Evolutionary conservation across 805 yeast species (phyloP).

Genomic region (Yamadazyma sp.): DNA sequence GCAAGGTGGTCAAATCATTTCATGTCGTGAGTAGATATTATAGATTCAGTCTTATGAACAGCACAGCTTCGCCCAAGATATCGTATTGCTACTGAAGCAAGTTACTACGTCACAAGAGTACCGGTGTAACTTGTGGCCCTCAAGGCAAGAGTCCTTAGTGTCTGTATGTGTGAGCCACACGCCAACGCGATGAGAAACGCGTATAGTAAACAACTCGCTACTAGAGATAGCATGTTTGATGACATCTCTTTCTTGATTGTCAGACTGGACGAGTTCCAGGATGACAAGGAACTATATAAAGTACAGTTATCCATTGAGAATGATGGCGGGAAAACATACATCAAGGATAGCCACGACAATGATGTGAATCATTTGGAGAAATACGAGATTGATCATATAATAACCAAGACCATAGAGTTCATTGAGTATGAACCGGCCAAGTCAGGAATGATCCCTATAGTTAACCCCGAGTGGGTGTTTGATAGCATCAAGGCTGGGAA

Average conservation of each 20-base stretch:
- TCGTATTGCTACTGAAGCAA: too few relatives aligned
- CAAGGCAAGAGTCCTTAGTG: too few relatives aligned
- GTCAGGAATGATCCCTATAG: conserved; percentile 62
- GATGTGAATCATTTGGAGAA: conserved; percentile 11
- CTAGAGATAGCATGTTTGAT: conserved; percentile 12
- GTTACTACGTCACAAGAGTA: too few relatives aligned
- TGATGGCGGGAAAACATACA: conserved; percentile 10
- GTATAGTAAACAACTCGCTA: neutral
- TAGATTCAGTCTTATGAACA: too few relatives aligned
- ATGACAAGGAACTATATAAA: conserved; percentile 11
- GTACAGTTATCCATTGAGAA: conserved; percentile 12
- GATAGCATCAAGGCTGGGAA: conserved; percentile 44
- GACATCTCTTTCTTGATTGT: conserved; percentile 7
- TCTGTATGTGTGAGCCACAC: too few relatives aligned
- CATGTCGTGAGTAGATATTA: too few relatives aligned
- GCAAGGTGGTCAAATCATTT: too few relatives aligned
- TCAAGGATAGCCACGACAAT: conserved; percentile 10
- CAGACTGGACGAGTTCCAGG: conserved; percentile 5
- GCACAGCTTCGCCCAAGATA: too few relatives aligned
- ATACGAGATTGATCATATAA: conserved; percentile 39
- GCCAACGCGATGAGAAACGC: conserved; percentile 8
- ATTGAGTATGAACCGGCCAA: conserved; percentile 48
- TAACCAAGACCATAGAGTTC: conserved; percentile 53
- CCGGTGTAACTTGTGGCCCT: too few relatives aligned
- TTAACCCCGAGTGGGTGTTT: conserved; percentile 59